Base-by-base conservation (phyloP, 768 basidiomycete genomes). In the Scleroderma bovista region DNA sequence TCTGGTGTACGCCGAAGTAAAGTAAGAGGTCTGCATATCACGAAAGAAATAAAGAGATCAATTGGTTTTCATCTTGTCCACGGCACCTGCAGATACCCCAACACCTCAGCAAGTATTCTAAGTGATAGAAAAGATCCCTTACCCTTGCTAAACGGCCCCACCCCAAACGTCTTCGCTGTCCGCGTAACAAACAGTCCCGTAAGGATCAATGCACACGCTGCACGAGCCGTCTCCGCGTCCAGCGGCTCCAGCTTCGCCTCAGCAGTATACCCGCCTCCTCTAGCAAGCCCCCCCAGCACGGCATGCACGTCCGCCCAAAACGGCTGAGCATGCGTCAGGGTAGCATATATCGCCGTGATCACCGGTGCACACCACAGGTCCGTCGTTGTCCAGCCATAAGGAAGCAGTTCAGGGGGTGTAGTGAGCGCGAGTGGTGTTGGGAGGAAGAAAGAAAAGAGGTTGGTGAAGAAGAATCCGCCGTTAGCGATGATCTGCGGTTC, bases 281-380 rank as follows among this genome's bases (percentile, higher is more conserved):
- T 80, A 22, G 80, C 68, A 47, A 76, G 57, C 6, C 74, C 70
- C 10, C 74, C 64, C 10, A 84, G 57, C 16, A 81, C 60, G 5
- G 62, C 52, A 55, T 86, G 82, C 36, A 75, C 47, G 24, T 84
- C 79, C 1, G 76, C 79, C 84, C 84, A 93, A 65, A 87, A 86
- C 1, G 91, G 87, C 62, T 94, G 91, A 2, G 88, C 84, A 54
- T 93, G 89, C 9, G 91, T 93, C 46, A 93, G 75, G 50, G 83
- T 77, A 47, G 92, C 83, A 61, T 89, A 93, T 10, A 93, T 62
- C 1, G 74, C 86, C 11, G 90, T 91, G 57, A 84, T 70, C 56
- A 84, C 68, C 7, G 90, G 84, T 9, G 93, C 90, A 65, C 80
- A 80, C 92, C 93, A 95, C 26, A 93, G 65, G 62, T 95, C 93